These are phyloP conservation scores for Cyclanthera cordifolia DNA, from an alignment of 306 rosid genomes.

Conservation along the genomic window DNA sequence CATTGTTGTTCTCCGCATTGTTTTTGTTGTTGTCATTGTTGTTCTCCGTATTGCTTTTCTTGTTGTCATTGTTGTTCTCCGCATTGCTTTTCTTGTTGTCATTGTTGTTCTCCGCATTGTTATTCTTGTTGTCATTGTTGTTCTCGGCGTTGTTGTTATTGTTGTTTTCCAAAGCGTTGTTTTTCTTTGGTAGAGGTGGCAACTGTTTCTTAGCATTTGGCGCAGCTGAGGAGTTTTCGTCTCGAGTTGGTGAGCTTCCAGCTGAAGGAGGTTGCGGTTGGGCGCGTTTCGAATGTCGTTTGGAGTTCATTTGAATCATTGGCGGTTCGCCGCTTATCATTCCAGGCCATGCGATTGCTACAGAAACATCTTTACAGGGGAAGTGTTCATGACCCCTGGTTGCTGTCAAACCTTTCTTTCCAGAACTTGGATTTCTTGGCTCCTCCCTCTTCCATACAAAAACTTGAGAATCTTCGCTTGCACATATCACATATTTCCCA, in stretches of 20 bases:
- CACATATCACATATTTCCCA: slow-evolving; percentile 54
- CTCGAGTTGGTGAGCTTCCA: slow-evolving; percentile 23
- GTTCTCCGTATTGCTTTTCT: slow-evolving; percentile 7
- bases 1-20: background rate
- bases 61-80: background rate
- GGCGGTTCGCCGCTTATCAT: slow-evolving; percentile 55
- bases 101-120: slow-evolving; percentile 1
- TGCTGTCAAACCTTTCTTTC: slow-evolving; percentile 24
- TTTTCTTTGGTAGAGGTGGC: slow-evolving; percentile 72
- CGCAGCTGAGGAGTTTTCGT: background rate
- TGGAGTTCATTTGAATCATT: slow-evolving; percentile 19
- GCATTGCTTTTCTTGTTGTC: background rate
- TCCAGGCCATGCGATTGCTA: slow-evolving; percentile 69
- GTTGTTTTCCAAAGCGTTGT: background rate
- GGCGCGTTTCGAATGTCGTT: slow-evolving; percentile 38
- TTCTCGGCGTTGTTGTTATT: background rate
- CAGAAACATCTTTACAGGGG: slow-evolving; percentile 71
- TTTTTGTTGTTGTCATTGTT: background rate
- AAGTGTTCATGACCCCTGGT: slow-evolving; percentile 47
- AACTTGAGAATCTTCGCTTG: slow-evolving; percentile 88
- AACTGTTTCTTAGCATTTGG: slow-evolving; percentile 27
- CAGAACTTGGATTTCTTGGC: slow-evolving; percentile 16
- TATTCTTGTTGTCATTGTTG: background rate
- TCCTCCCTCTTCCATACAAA: slow-evolving; percentile 64
- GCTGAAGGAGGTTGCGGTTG: slow-evolving; percentile 8